Evolutionary conservation across 805 yeast species (phyloP).

Genomic region (Lachancea nothofagi): DNA sequence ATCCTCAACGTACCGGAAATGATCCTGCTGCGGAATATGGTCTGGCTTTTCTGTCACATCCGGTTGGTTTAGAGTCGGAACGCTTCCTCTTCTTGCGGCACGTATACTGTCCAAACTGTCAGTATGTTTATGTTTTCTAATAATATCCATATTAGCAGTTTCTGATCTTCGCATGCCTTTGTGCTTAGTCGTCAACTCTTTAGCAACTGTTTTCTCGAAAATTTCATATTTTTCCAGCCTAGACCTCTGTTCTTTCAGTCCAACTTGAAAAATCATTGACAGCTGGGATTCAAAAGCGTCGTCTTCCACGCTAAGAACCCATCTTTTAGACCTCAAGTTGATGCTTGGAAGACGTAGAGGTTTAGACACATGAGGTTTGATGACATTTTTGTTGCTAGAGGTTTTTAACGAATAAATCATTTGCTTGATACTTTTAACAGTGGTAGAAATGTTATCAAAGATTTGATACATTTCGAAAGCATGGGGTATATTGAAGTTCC

Average conservation of each 20-base stretch:
- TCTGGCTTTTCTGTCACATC: too few species aligned
- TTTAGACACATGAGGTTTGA: conserved; percentile 37
- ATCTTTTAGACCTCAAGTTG: conserved; percentile 47
- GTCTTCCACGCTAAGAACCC: conserved; percentile 69
- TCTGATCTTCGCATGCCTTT: conserved; percentile 6
- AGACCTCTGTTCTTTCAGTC: conserved; percentile 56
- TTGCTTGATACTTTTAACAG: conserved; percentile 62
- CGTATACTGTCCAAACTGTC: background rate
- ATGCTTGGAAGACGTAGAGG: conserved; percentile 51
- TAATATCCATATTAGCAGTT: background rate
- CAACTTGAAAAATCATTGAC: conserved; percentile 58
- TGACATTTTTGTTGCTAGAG: conserved; percentile 35
- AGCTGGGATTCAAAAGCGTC: conserved; percentile 85
- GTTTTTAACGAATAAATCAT: conserved; percentile 44
- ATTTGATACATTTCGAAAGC: conserved; percentile 68
- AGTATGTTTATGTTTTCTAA: background rate
- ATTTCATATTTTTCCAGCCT: conserved; percentile 47
- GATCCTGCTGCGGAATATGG: background rate
- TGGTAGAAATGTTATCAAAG: conserved; percentile 71
- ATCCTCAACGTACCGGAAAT: background rate
- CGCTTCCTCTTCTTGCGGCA: conserved; percentile 1
- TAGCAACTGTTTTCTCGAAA: conserved; percentile 33
- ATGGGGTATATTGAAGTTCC: conserved; percentile 61
- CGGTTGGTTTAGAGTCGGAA: background rate
- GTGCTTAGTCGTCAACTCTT: conserved; percentile 8